phyloP scores from a whole-genome alignment of 345 rosid species.

The Mangifera indica region DNA sequence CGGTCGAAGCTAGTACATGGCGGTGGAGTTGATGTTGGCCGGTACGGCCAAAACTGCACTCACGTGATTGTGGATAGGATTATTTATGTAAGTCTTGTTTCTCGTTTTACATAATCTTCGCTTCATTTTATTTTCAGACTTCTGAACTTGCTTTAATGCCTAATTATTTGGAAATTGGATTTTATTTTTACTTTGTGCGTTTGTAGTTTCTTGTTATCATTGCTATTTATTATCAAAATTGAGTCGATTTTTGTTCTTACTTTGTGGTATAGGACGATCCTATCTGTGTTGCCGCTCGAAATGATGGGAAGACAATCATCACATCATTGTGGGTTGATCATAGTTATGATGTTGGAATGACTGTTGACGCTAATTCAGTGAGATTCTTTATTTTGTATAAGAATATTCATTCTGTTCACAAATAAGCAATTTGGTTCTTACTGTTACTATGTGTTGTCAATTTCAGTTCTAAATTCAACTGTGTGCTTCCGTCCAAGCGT shows the following conservation, averaged over 20 bases:
- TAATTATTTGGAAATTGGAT: neutral
- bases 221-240: neutral
- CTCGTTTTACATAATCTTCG: neutral
- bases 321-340: constrained; percentile 87
- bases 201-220: neutral
- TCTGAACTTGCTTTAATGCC: neutral
- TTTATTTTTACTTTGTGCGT: neutral
- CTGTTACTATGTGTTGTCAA: neutral
- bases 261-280: constrained; percentile 68
- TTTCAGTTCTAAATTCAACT: neutral
- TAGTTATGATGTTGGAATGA: constrained; percentile 66
- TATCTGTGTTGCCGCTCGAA: constrained; percentile 67
- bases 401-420: neutral
- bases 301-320: constrained; percentile 67
- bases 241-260: neutral
- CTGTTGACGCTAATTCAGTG: constrained; percentile 70
- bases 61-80: constrained; percentile 73
- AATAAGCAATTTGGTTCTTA: neutral
- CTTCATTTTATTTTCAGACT: neutral
- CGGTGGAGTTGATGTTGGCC: constrained; percentile 69
- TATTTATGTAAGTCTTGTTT: constrained; percentile 46
- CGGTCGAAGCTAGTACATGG: constrained; percentile 66
- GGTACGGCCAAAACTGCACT: constrained; percentile 44
- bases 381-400: constrained; percentile 22
- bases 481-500: neutral